phyloP scores from a whole-genome alignment of 257 asterid species.

The Rehmannia glutinosa region DNA sequence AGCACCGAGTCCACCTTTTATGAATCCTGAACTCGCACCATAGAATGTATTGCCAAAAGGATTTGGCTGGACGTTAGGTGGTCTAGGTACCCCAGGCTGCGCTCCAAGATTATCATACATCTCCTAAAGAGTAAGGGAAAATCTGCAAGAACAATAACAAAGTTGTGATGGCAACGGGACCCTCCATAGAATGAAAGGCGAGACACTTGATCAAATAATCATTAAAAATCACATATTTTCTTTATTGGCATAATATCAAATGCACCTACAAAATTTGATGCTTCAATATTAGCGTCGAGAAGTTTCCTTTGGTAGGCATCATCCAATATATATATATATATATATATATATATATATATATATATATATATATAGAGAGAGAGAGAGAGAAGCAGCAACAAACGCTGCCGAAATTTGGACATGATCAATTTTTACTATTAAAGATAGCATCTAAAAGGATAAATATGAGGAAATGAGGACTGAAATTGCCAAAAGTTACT shows the following conservation, averaged over 20 bases:
- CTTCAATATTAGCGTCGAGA: background rate
- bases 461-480: background rate
- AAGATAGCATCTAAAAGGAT: background rate
- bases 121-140: constrained; percentile 5
- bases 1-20: constrained; percentile 49
- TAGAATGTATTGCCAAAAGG: constrained; percentile 44
- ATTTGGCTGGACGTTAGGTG: constrained; percentile 31
- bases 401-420: background rate
- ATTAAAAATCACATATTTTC: background rate
- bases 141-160: constrained; percentile 14
- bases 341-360: too few species aligned
- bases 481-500: background rate
- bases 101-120: constrained; percentile 47
- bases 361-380: too few species aligned
- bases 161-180: background rate
- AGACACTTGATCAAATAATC: background rate
- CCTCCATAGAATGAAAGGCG: background rate
- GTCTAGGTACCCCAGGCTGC: constrained; percentile 38
- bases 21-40: constrained; percentile 49
- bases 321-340: background rate
- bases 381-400: background rate
- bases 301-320: background rate
- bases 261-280: background rate
- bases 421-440: background rate
- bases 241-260: background rate